These are phyloP conservation scores for Pythium apleroticum DNA, from an alignment of 352 stramenopile genomes.

Conservation along the genomic window DNA sequence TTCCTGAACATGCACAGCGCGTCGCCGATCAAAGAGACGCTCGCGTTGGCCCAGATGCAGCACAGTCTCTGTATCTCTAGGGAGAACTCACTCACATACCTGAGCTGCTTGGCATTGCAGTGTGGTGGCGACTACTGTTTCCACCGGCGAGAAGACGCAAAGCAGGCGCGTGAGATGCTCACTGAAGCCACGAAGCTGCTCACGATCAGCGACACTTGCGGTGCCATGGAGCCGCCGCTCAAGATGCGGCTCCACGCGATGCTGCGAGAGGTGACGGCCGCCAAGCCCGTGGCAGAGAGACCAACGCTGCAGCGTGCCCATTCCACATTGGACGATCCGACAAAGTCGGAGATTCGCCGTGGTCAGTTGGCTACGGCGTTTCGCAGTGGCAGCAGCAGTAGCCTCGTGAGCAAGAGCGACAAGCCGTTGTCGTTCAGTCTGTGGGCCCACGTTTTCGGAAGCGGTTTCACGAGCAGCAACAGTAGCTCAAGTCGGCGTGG, in stretches of 20 bases:
- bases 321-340: not conserved
- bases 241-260: constrained; percentile 54
- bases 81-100: constrained; percentile 37
- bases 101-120: constrained; percentile 38
- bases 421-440: constrained; percentile 12
- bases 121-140: constrained; percentile 36
- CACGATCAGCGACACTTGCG: constrained; percentile 16
- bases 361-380: not conserved
- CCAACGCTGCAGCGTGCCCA: constrained; percentile 15
- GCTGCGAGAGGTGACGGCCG: constrained; percentile 25
- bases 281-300: not conserved
- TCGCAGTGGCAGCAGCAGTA: constrained; percentile 21
- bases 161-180: constrained; percentile 18
- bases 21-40: constrained; percentile 9
- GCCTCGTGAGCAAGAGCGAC: constrained; percentile 24
- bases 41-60: constrained; percentile 35
- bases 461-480: not conserved
- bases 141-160: constrained; percentile 7
- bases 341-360: not conserved
- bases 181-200: constrained; percentile 38
- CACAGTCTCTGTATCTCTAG: constrained; percentile 34
- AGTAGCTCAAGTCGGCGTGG: not conserved
- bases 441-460: constrained; percentile 20
- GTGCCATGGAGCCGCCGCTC: constrained; percentile 26
- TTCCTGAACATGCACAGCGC: constrained; percentile 41